Conservation (phyloP, 1,284 basidiomycete genomes). For the Cryptococcus deneoformans region DNA sequence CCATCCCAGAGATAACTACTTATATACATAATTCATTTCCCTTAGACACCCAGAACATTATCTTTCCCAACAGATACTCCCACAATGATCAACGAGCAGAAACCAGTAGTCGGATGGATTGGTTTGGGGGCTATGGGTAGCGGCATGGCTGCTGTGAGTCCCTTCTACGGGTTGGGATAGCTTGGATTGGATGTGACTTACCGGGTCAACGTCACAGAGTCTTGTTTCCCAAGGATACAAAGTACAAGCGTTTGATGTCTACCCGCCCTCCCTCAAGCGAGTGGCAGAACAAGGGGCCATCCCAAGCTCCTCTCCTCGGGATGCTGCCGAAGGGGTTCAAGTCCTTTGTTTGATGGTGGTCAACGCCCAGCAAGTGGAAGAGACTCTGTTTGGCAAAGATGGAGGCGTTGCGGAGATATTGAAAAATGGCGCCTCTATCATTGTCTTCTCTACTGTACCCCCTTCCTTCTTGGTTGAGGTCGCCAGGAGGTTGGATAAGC, state of each 20-base stretch:
- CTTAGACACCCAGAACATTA: no score
- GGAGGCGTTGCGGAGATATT: slow-evolving; percentile 33
- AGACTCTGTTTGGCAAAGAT: slow-evolving; percentile 32
- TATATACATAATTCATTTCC: no score
- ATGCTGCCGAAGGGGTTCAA: slow-evolving; percentile 27
- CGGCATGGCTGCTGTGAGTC: slow-evolving; percentile 33
- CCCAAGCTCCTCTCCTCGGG: slow-evolving; percentile 15
- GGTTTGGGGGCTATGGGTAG: slow-evolving; percentile 44
- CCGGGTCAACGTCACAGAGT: not conserved
- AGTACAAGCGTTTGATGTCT: slow-evolving; percentile 42
- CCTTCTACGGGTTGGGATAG: not conserved
- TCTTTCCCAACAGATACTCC: no score
- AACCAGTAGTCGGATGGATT: slow-evolving; percentile 31
- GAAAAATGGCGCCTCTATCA: slow-evolving; percentile 31
- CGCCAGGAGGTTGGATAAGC: slow-evolving; percentile 27
- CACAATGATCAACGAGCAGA: no score
- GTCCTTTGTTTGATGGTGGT: slow-evolving; percentile 47
- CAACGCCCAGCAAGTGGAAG: slow-evolving; percentile 39
- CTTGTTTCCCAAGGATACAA: slow-evolving; percentile 25
- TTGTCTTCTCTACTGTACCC: slow-evolving; percentile 47
- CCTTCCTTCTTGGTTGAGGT: slow-evolving; percentile 35
- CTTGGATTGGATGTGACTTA: not conserved
- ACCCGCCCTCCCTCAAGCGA: slow-evolving; percentile 33
- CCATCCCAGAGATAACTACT: no score
- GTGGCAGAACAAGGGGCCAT: slow-evolving; percentile 26